Base-by-base conservation (phyloP, 2,329 filamentous ascomycete species). In the Fusarium annulatum region DNA sequence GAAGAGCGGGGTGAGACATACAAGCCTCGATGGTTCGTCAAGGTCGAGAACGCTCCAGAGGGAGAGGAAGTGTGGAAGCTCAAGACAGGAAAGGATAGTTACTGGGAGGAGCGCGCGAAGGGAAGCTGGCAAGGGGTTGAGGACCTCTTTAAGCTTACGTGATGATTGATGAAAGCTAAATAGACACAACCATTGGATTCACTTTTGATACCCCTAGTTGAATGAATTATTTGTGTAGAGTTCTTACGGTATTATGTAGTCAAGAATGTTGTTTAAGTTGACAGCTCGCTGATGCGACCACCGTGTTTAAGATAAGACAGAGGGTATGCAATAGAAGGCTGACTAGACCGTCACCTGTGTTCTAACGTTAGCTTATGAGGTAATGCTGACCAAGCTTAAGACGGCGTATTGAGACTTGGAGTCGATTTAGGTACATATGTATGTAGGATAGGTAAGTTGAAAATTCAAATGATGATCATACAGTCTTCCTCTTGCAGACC, bases 41-140 rank as follows among this genome's bases (percentile, higher is more conserved):
- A 89, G 82, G 90, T 93, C 14, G 86, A 87, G n/a, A 86, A 88
- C 30, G 85, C 83, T 5, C 83, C 84, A 19, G 87, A 89, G 53
- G 88, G 88, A 8, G 91, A 93, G 79, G 91, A 93, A 79, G 86
- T 92, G 16, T 94, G 93, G 93, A 88, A 90, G 77, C 82, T 97
- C 72, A 96, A 92, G 84, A 86, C 86, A 6, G 94, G 95, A 26
- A 95, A 92, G 82, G 94, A 97, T 23, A 92, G 94, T 14, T 99
- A 99, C 83, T 99, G 96, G 96, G 95, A 97, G 80, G 92, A 94
- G 83, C 89, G 96, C 69, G 88, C 86, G 6, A 89, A 85, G 72
- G 91, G 91, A 3, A 85, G 85, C 63, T 97, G 94, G 94, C 81
- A 79, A 8, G 87, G 87, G 9, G 81, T 89, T 39, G 83, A 86